Evolutionary conservation across 2,329 filamentous ascomycete genomes (phyloP), one percentile per base, ranked within the genome.

Genomic region (Cladosporium sp.): DNA sequence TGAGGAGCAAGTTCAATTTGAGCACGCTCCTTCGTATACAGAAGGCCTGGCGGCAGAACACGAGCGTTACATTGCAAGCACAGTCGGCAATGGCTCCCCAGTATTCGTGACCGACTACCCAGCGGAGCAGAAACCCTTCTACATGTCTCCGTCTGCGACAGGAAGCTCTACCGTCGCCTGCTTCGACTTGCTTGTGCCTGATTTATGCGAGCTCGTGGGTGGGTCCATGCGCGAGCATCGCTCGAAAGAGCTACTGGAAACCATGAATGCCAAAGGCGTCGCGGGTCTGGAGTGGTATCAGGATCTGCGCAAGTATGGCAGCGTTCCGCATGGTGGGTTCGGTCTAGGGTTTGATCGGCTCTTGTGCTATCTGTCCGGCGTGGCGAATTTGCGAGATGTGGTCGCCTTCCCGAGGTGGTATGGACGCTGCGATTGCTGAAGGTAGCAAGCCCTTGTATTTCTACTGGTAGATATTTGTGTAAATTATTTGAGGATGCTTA

Each of bases 91-190:
- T 44, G 77, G 78, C 14, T 71, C 73, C 1, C 93, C 93, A 7
- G 78, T 97, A 42, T 97, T 97, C 67, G 84, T 98, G 58, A 97
- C 91, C 11, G 79, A 96, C 68, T 98, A 96, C 66, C 93, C 93
- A n/a, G 82, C 82, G 59, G 75, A 77, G 44, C 83, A 93, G 68
- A 98, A 98, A 72, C 89, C 92, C 9, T 98, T 97, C 72, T 98
- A 91, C 70, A 91, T 90, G 87, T 70, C 81, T 2, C 81, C 82
- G 13, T 81, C 80, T 1, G 18, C 34, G 22, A 54, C 55, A 34
- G 56, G 53, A 28, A 53, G 32, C 37, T 56, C 56, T 11, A 56
- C 50, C 7, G 49, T 52, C 4, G 88, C 90, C 55, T 95, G 89
- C 72, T 96, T 96, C 67, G 91, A 96, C 68, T 80, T 96, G 44